Conservation (phyloP, 352 stramenopile genomes). For the Aphanomyces euteiches region DNA sequence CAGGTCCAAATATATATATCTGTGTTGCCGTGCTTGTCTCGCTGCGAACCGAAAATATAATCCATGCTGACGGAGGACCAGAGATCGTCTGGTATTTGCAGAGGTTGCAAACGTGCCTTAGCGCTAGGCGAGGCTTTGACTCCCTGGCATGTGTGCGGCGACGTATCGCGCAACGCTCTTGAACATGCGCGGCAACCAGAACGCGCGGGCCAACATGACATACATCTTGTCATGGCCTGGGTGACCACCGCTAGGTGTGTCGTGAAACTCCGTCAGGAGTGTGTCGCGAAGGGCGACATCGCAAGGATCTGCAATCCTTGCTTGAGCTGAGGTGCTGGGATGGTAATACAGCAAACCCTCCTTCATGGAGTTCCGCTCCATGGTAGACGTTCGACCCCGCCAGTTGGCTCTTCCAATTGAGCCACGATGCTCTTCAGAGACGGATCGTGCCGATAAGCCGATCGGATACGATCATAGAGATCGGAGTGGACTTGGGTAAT, state of each 20-base stretch:
- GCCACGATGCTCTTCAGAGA: too few relatives aligned
- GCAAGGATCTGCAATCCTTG: too few relatives aligned
- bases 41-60: not conserved
- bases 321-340: too few relatives aligned
- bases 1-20: not conserved
- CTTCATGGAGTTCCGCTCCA: too few relatives aligned
- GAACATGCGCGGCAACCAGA: not conserved
- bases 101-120: not conserved
- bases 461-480: too few relatives aligned
- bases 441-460: too few relatives aligned
- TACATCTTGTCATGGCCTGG: not conserved
- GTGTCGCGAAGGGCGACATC: too few relatives aligned
- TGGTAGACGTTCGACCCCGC: too few relatives aligned
- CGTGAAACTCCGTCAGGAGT: too few relatives aligned
- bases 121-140: not conserved
- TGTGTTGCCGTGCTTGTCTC: not conserved
- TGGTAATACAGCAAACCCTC: too few relatives aligned
- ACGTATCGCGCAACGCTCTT: constrained; percentile 1
- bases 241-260: not conserved
- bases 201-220: not conserved
- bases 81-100: not conserved
- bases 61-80: constrained; percentile 4
- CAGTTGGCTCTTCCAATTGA: too few relatives aligned
- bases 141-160: not conserved
- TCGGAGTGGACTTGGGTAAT: too few relatives aligned